Percentiles rank a stretch among this genome's conserved stretches.
Evolutionary conservation across 768 basidiomycete genomes (phyloP).

Genomic region (Tylopilus sp.): DNA sequence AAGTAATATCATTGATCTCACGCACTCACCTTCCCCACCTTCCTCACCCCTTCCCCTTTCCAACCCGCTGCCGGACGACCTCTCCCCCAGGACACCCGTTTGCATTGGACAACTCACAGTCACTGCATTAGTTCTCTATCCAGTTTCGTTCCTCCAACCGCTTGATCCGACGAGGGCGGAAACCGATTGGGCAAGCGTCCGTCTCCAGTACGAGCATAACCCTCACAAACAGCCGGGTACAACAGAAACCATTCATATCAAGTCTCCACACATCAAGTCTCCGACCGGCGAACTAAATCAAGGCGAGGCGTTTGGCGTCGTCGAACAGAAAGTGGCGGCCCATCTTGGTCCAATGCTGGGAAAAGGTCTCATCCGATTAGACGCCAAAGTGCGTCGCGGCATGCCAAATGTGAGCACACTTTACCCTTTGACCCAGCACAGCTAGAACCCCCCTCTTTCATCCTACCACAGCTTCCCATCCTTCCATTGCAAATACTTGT

Average conservation of each 20-base stretch:
- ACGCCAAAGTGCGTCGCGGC: constrained; percentile 70
- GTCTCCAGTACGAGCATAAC: constrained; percentile 67
- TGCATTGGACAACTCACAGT: constrained; percentile 85
- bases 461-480: constrained; percentile 61
- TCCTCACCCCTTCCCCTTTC: constrained; percentile 34
- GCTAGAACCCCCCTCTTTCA: constrained; percentile 18
- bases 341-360: constrained; percentile 80
- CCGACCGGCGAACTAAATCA: constrained; percentile 50
- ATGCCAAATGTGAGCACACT: constrained; percentile 52
- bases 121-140: constrained; percentile 84
- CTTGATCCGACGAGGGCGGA: constrained; percentile 42
- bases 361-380: constrained; percentile 77
- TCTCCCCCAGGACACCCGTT: constrained; percentile 78
- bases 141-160: constrained; percentile 59
- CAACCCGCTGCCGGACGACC: constrained; percentile 46
- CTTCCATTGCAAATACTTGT: constrained; percentile 83
- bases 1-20: constrained; percentile 73
- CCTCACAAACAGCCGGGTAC: constrained; percentile 45
- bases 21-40: constrained; percentile 55
- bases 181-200: constrained; percentile 65
- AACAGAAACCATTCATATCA: constrained; percentile 77
- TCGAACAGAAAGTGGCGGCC: constrained; percentile 83
- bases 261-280: constrained; percentile 52
- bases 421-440: constrained; percentile 12
- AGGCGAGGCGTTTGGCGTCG: constrained; percentile 75